Evolutionary conservation across 352 stramenopile genomes (phyloP), one percentile per base, ranked within the genome.

Genomic region (Pythium rishiriense): DNA sequence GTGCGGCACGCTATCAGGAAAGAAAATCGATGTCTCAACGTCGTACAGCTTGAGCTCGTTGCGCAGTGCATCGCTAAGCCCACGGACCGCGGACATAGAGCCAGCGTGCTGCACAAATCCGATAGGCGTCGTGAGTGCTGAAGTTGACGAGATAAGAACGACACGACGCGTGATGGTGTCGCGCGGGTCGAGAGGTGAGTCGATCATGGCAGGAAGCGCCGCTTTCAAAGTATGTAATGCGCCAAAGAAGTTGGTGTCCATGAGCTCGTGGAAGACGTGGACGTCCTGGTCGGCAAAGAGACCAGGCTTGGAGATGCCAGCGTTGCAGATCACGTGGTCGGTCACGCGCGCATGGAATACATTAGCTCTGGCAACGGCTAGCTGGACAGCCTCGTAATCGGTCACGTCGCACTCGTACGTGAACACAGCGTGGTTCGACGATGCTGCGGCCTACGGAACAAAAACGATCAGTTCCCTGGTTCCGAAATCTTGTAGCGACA

Each of bases 11-110:
- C 49, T 94, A 17, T 91, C 91, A 35, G 94, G 94, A 73, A 94
- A 98, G 11, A 90, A 92, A 31, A 98, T 73, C 50, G 81, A 81
- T 22, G 98, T 74, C 22, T 72, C 81, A 19, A 96, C 88, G 43
- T 81, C 81, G 71, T 88, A 93, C 43, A 87, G 52, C 45, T 79
- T 62, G 28, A 94, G 46, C 54, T 92, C 78, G 41, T 85, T 88
- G 21, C 79, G 80, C n/a, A 98, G 74, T 19, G 79, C 79, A 49
- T 98, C 94, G 2, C 94, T 90, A 58, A 98, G 82, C 39, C 91
- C 94, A 9, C 90, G 76, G 17, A 98, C 51, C 4, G 91, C 96
- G 69, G 83, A 96, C 67, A 98, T 98, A 25, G 83, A 87, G 3
- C 90, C 83, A 43, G 75, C 82, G 72, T 97, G 98, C 1, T 86